Evolutionary conservation across 1,284 basidiomycete species (phyloP), one percentile per base, ranked within the genome.

Genomic region (Leccinum angustisporum): DNA sequence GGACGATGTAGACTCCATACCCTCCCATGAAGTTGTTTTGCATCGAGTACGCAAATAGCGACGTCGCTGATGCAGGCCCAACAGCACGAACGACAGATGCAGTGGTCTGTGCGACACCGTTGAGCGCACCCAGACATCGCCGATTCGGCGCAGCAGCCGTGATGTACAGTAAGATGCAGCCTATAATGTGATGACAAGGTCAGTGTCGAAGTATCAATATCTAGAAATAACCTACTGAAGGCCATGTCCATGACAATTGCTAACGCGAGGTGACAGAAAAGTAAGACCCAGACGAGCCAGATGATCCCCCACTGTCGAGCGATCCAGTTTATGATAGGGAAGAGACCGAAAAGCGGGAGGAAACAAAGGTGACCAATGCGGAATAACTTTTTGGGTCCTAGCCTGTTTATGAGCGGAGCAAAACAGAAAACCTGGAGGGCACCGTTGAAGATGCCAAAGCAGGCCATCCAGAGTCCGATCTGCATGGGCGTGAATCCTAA

Each of bases 341-440:
- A 84, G 57, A 85, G 65, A 4, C 75, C 66, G 63, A 86, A 87
- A 14, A 83, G 73, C 1, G 81, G 80, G 11, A 83, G 67, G 62
- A 83, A 81, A 27, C 78, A 74, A 2, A 72, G 61, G 62, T 88
- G 79, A 38, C 83, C 82, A 10, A 73, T 64, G 53, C 84, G 70
- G 63, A 87, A 83, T 7, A 86, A 71, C 7, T 69, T 75, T 67
- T 81, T 82, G 36, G 81, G 78, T 11, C 88, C 88, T 31, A 82
- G 78, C 27, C 76, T 73, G 27, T 77, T 68, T 52, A 84, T 75
- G 21, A 86, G 71, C 38, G 69, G 78, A 8, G 86, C 78, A 68
- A 90, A 88, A 66, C 76, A 83, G 54, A 84, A 67, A 27, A 79
- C 79, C 68, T 88, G 87, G 66, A 84, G 76, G 18, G 81, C 46